These are phyloP conservation scores for Sindora glabra DNA, from an alignment of 306 rosid genomes.

Conservation along the genomic window DNA sequence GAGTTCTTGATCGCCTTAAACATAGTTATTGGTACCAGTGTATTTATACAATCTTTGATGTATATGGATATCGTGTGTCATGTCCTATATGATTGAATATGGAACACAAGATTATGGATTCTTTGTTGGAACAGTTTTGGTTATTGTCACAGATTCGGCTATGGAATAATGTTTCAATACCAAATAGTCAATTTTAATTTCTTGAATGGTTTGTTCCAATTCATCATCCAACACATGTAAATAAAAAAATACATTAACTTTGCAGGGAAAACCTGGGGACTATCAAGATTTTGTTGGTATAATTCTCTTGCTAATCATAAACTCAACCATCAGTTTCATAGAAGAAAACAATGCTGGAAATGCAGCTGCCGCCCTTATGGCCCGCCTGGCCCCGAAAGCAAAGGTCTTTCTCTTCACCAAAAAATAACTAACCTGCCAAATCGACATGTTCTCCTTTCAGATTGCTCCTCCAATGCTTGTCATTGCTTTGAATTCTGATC, in stretches of 20 bases:
- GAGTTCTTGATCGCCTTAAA: too few relatives aligned
- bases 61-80: too few relatives aligned
- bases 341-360: conserved; percentile 85
- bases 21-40: too few relatives aligned
- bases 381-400: conserved; percentile 59
- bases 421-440: not conserved
- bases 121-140: not conserved
- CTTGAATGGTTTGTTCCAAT: not conserved
- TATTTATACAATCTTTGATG: too few relatives aligned
- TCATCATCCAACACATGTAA: not conserved
- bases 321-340: conserved; percentile 68
- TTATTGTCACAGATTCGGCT: not conserved
- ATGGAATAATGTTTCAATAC: not conserved
- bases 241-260: not conserved
- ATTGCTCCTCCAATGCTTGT: not conserved
- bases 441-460: not conserved
- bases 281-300: conserved; percentile 66
- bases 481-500: not conserved
- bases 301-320: conserved; percentile 44
- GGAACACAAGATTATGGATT: not conserved
- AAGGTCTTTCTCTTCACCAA: conserved; percentile 34
- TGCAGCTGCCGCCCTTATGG: conserved; percentile 73
- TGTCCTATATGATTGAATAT: not conserved
- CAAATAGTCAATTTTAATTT: not conserved
- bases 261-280: conserved; percentile 36